Conservation (phyloP, 2,329 filamentous ascomycete species). For the Penicillium sp. region DNA sequence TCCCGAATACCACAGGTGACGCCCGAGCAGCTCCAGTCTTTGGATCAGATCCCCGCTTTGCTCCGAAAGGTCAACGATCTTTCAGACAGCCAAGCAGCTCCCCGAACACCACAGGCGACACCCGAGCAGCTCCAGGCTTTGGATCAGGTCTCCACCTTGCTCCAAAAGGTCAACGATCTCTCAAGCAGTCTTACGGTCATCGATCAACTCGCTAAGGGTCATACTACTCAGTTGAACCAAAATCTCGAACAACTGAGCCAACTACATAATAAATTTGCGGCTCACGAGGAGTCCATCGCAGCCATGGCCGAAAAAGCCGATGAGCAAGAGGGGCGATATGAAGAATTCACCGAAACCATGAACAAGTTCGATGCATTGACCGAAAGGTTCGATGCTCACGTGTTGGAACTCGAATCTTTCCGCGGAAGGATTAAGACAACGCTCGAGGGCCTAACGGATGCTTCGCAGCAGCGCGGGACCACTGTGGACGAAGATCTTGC, state of each 20-base stretch:
- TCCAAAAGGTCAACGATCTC: background rate
- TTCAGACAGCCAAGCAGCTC: no score
- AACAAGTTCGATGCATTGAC: slow-evolving; percentile 7
- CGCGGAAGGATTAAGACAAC: background rate
- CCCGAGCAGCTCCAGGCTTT: background rate
- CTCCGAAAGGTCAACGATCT: no score
- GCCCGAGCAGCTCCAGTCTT: no score
- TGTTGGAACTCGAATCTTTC: background rate
- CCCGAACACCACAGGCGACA: background rate
- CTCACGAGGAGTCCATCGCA: background rate
- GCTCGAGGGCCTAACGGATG: background rate
- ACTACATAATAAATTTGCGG: background rate
- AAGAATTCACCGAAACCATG: slow-evolving; percentile 5
- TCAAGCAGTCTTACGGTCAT: background rate
- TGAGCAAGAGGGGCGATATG: slow-evolving; percentile 4
- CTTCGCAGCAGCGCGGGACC: background rate
- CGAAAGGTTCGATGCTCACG: background rate
- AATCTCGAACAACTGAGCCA: background rate
- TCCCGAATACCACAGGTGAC: no score
- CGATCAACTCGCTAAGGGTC: background rate
- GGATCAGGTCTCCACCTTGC: background rate
- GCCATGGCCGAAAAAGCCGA: background rate
- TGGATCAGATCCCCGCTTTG: no score
- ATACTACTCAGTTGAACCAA: background rate
- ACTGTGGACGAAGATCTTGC: background rate